Evolutionary conservation across 306 rosid species (phyloP).

Genomic region (Quercus dentata): DNA sequence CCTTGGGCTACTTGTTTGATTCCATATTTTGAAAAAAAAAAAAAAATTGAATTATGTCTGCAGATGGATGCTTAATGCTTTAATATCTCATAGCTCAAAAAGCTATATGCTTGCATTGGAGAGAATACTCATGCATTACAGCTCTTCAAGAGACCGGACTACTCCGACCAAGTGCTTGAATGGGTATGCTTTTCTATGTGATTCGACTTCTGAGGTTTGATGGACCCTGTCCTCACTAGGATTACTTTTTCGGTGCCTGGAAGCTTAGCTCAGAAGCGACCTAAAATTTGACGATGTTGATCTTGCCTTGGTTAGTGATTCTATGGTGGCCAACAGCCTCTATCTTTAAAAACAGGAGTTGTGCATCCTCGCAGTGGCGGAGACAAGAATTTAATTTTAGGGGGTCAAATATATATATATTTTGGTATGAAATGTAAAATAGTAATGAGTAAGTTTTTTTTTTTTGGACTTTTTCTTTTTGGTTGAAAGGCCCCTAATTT

Average conservation of each 20-base stretch:
- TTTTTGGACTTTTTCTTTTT: too few relatives aligned
- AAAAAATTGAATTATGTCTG: background rate
- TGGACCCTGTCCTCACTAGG: conserved; percentile 4
- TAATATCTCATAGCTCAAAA: conserved; percentile 86
- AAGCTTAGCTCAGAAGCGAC: conserved; percentile 56
- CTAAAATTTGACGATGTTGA: conserved; percentile 82
- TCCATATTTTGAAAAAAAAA: too few relatives aligned
- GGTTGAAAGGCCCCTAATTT: too few relatives aligned
- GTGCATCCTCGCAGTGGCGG: conserved; percentile 16
- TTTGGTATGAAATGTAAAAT: too few relatives aligned
- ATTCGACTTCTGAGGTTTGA: background rate
- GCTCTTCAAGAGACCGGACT: conserved; percentile 91
- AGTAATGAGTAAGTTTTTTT: too few relatives aligned
- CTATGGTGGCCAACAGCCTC: conserved; percentile 93
- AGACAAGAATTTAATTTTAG: too few relatives aligned
- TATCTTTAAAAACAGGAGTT: conserved; percentile 67
- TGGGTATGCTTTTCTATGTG: conserved; percentile 45
- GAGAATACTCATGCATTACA: conserved; percentile 98
- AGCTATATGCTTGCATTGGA: conserved; percentile 99
- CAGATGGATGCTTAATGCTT: conserved; percentile 80
- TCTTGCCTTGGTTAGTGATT: conserved; percentile 77
- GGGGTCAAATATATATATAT: too few relatives aligned
- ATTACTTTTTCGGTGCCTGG: conserved; percentile 44
- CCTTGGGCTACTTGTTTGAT: background rate
- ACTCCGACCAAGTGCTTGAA: conserved; percentile 92